phyloP scores from a whole-genome alignment of 2,329 filamentous ascomycete genomes.

The Xylaria sp. region DNA sequence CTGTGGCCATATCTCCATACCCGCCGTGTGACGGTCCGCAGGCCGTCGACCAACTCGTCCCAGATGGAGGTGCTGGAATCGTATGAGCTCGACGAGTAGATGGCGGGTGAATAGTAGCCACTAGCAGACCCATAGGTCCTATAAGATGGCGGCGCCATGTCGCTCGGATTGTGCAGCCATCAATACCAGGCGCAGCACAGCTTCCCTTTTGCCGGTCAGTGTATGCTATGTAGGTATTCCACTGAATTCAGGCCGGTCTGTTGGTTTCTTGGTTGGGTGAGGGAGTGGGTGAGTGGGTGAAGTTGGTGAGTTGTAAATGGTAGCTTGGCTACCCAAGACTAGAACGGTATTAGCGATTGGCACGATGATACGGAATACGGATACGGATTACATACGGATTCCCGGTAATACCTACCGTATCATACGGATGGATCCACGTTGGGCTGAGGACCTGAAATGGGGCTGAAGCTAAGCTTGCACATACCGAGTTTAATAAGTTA shows the following conservation, averaged over 20 bases:
- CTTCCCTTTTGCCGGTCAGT: not conserved
- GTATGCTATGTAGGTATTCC: not conserved
- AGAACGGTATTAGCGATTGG: too few species aligned
- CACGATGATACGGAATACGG: too few species aligned
- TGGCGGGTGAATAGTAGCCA: conserved; percentile 14
- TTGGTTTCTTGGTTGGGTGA: not conserved
- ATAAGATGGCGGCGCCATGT: conserved; percentile 36
- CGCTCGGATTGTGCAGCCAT: conserved; percentile 30
- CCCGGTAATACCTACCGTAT: too few species aligned
- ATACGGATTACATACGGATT: too few species aligned
- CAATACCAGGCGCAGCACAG: conserved; percentile 7
- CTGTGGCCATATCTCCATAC: conserved; percentile 40
- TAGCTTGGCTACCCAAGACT: not conserved
- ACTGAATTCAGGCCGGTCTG: not conserved
- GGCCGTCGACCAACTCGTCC: conserved; percentile 34
- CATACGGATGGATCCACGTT: not conserved
- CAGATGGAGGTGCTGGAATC: conserved; percentile 33
- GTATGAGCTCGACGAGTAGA: conserved; percentile 20
- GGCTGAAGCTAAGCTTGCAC: conserved; percentile 1
- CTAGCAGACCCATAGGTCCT: conserved; percentile 28
- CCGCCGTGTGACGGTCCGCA: conserved; percentile 28
- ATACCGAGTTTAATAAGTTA: not conserved
- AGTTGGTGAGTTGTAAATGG: not conserved
- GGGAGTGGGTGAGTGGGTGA: too few species aligned
- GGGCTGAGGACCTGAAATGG: not conserved